A percentile compares a stretch with the other conserved stretches of the same genome.
These are phyloP conservation scores for Tritrichomonas musculus DNA, from an alignment of 208 protist species.

Conservation along the genomic window DNA sequence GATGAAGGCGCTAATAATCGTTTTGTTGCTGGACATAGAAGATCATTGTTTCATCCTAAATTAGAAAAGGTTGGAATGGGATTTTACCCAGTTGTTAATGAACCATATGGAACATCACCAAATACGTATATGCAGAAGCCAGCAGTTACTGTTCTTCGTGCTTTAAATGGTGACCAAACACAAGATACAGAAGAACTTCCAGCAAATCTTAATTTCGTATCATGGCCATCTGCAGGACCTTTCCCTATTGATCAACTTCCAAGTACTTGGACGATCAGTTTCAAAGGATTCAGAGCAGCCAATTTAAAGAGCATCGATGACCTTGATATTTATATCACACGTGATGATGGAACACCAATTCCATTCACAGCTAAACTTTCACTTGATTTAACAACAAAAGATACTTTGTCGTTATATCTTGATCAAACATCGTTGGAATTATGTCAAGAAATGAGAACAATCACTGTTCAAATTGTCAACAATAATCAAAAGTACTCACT, in stretches of 20 bases:
- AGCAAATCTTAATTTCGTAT: background rate
- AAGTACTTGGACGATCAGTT: background rate
- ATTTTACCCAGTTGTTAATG: background rate
- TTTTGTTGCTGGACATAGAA: background rate
- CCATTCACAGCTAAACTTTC: no score
- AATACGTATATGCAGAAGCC: background rate
- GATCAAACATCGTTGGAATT: no score
- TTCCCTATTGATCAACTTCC: background rate
- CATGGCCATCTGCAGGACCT: background rate
- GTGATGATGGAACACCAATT: background rate
- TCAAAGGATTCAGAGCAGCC: background rate
- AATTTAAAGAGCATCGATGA: background rate
- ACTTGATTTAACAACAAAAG: no score
- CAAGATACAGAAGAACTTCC: no score
- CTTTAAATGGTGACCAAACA: background rate
- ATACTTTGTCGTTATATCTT: no score
- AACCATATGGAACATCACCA: no score
- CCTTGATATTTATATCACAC: background rate
- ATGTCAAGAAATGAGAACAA: no score
- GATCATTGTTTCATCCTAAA: background rate
- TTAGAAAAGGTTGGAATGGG: background rate
- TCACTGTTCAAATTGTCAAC: no score
- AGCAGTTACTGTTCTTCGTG: background rate
- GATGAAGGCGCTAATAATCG: background rate
- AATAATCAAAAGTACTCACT: no score